These are phyloP conservation scores for Trichocladium uniseriatum DNA, from an alignment of 495 filamentous ascomycete genomes.

Conservation along the genomic window DNA sequence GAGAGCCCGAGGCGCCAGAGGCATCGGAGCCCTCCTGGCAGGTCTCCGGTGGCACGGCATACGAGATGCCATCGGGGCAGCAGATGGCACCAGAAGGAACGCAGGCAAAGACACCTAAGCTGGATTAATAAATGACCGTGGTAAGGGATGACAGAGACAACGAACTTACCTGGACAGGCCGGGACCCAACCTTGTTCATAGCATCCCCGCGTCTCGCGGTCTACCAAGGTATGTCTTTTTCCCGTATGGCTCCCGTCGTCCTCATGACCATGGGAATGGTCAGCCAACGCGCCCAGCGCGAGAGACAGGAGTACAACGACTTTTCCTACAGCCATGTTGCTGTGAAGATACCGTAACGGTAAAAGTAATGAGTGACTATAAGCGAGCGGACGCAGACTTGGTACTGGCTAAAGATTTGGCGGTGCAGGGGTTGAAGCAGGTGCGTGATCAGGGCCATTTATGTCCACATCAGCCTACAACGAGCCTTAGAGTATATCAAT, in stretches of 20 bases:
- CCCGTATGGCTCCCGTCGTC: neutral
- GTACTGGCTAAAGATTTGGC: too few relatives aligned
- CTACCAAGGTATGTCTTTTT: neutral
- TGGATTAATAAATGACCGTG: neutral
- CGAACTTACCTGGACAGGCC: conserved; percentile 6
- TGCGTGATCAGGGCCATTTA: too few relatives aligned
- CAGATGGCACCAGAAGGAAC: conserved; percentile 8
- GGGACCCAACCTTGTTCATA: conserved; percentile 8
- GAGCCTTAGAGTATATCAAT: too few relatives aligned
- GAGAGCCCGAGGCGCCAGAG: neutral
- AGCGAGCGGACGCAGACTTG: conserved; percentile 3
- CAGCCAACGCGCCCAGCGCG: neutral
- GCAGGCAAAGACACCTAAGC: conserved; percentile 6
- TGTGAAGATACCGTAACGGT: neutral
- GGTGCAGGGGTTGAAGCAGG: too few relatives aligned
- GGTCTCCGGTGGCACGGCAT: neutral
- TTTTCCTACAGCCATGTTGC: neutral
- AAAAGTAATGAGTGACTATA: neutral
- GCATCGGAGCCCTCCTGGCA: conserved; percentile 6
- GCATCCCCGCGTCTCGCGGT: neutral
- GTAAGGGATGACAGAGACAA: neutral
- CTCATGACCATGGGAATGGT: neutral
- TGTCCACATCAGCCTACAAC: too few relatives aligned
- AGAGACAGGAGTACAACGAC: neutral
- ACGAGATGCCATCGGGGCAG: conserved; percentile 10